A percentile compares a stretch with the other conserved stretches of the same genome.
Conservation (phyloP, 2,329 filamentous ascomycete genomes). For the Nigrospora oryzae region DNA sequence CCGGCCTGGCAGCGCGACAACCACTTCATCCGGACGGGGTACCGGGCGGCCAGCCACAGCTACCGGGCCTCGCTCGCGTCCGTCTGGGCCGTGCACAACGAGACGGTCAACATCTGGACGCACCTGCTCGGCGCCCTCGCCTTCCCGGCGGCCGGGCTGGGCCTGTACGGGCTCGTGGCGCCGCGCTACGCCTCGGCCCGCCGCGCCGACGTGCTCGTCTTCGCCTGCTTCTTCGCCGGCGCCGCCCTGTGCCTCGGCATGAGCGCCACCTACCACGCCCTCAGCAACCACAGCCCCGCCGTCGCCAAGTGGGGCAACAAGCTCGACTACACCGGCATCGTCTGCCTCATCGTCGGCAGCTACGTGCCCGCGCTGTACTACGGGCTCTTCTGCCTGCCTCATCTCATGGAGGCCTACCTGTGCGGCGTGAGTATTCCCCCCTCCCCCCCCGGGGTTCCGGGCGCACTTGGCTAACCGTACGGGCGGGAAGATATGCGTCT, state of each 20-base stretch:
- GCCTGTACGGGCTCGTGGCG: slow-evolving; percentile 48
- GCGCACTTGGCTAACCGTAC: not conserved
- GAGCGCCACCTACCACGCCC: slow-evolving; percentile 77
- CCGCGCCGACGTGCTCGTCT: slow-evolving; percentile 57
- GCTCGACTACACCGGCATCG: slow-evolving; percentile 90
- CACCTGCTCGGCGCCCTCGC: slow-evolving; percentile 57
- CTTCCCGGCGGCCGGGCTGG: slow-evolving; percentile 40
- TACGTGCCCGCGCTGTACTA: slow-evolving; percentile 87
- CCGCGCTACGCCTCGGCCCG: slow-evolving; percentile 60
- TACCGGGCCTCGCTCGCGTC: slow-evolving; percentile 36
- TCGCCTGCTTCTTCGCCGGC: slow-evolving; percentile 72
- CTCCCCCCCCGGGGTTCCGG: not conserved
- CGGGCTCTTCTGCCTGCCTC: slow-evolving; percentile 65
- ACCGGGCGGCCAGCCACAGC: slow-evolving; percentile 41
- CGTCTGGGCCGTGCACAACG: slow-evolving; percentile 49
- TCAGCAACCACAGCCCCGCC: slow-evolving; percentile 72
- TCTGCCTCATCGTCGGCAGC: slow-evolving; percentile 82
- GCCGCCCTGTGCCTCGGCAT: slow-evolving; percentile 67
- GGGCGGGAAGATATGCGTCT: slow-evolving; percentile 58
- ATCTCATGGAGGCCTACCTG: slow-evolving; percentile 64
- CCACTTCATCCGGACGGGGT: slow-evolving; percentile 43
- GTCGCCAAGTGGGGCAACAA: slow-evolving; percentile 85
- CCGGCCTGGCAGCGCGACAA: slow-evolving; percentile 54
- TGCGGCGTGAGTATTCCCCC: slow-evolving; percentile 49
- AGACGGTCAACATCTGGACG: slow-evolving; percentile 56